These are phyloP conservation scores for Myxozyma monticola DNA, from an alignment of 805 yeast genomes.

Conservation along the genomic window DNA sequence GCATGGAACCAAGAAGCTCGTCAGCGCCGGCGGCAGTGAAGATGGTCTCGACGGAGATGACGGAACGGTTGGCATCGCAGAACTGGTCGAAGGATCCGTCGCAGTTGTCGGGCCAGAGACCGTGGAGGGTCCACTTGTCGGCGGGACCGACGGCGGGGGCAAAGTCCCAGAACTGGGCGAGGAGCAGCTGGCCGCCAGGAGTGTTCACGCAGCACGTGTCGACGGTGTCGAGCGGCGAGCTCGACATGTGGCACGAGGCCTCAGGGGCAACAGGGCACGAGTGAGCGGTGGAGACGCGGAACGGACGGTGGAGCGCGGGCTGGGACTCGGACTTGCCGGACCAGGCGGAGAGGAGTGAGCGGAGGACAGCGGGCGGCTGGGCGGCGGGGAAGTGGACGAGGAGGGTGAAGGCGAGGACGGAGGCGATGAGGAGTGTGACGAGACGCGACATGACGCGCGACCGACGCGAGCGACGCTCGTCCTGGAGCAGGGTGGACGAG, in stretches of 20 bases:
- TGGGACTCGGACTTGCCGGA: neutral
- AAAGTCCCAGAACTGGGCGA: slow-evolving; percentile 94
- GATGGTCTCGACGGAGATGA: slow-evolving; percentile 51
- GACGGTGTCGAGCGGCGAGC: slow-evolving; percentile 3
- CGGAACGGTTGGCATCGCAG: slow-evolving; percentile 63
- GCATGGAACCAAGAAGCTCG: slow-evolving; percentile 59
- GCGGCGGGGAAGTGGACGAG: slow-evolving; percentile 1
- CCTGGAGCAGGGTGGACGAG: slow-evolving; percentile 2
- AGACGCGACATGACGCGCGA: neutral
- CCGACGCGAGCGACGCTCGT: slow-evolving; percentile 15
- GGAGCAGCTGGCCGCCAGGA: slow-evolving; percentile 80
- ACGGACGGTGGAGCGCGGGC: neutral
- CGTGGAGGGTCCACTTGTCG: slow-evolving; percentile 76
- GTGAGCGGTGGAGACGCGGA: slow-evolving; percentile 20
- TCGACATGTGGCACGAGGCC: slow-evolving; percentile 25
- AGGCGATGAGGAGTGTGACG: slow-evolving; percentile 2
- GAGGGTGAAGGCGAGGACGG: slow-evolving; percentile 6
- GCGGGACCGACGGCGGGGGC: slow-evolving; percentile 70
- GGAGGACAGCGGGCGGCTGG: slow-evolving; percentile 1
- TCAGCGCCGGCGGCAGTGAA: slow-evolving; percentile 45
- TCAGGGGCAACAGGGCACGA: slow-evolving; percentile 10
- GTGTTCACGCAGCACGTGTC: slow-evolving; percentile 83
- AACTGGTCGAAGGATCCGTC: slow-evolving; percentile 78
- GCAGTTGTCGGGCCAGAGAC: slow-evolving; percentile 88
- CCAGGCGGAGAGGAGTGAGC: too few relatives aligned